Conservation (phyloP, 1,284 basidiomycete genomes). For the Mycena sp. region DNA sequence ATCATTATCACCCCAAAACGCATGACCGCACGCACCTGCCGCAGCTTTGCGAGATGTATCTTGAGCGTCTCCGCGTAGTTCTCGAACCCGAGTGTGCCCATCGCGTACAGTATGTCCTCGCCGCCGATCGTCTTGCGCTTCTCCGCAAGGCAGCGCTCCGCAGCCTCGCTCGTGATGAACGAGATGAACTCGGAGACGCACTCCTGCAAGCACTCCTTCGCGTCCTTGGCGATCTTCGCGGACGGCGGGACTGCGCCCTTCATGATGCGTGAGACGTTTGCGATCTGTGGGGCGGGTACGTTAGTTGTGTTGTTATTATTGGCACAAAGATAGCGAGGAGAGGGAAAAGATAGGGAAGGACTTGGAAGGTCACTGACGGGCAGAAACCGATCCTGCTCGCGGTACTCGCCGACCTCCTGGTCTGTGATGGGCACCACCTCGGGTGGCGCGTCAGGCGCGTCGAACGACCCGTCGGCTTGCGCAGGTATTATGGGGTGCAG, state of each 20-base stretch:
- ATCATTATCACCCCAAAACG: too few relatives aligned
- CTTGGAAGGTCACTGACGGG: slow-evolving; percentile 69
- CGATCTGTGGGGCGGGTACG: slow-evolving; percentile 72
- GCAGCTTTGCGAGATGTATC: slow-evolving; percentile 89
- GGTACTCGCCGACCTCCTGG: slow-evolving; percentile 90
- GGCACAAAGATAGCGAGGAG: too few relatives aligned
- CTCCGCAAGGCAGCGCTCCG: slow-evolving; percentile 88
- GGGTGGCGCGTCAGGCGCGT: slow-evolving; percentile 48
- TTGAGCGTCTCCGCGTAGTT: slow-evolving; percentile 93
- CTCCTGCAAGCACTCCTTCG: slow-evolving; percentile 96
- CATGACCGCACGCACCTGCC: slow-evolving; percentile 68
- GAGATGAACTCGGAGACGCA: slow-evolving; percentile 97
- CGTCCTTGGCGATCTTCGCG: slow-evolving; percentile 97
- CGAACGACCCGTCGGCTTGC: slow-evolving; percentile 47
- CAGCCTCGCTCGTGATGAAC: slow-evolving; percentile 93
- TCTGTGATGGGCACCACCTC: slow-evolving; percentile 84
- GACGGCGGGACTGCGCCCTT: slow-evolving; percentile 88
- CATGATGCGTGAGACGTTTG: slow-evolving; percentile 96
- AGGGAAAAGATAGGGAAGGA: not conserved
- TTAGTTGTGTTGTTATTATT: not conserved
- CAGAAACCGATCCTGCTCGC: slow-evolving; percentile 91
- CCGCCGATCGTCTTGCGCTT: slow-evolving; percentile 86
- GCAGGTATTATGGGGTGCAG: slow-evolving; percentile 66
- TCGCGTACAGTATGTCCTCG: slow-evolving; percentile 90
- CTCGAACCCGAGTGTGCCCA: slow-evolving; percentile 92